A percentile compares a stretch with the other conserved stretches of the same genome.
These are phyloP conservation scores for Sporothrix brunneoviolacea DNA, from an alignment of 2,329 filamentous ascomycete genomes.

Conservation along the genomic window DNA sequence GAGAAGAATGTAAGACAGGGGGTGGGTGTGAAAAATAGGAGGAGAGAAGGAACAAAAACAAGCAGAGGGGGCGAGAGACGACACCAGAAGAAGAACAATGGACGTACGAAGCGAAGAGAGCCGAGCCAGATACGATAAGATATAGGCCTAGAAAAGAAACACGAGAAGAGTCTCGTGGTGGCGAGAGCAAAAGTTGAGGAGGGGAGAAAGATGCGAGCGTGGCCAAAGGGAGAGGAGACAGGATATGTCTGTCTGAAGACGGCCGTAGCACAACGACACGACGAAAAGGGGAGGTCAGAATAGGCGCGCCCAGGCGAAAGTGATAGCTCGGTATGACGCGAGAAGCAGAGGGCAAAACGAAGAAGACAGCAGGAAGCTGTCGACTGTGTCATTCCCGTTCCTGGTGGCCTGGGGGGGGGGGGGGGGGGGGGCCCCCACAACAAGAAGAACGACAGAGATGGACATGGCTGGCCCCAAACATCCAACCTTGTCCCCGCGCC, in stretches of 20 bases:
- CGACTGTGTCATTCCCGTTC: too few relatives aligned
- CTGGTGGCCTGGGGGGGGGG: too few relatives aligned
- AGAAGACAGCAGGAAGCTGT: too few relatives aligned
- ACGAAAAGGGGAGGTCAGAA: neutral
- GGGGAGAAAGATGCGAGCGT: neutral
- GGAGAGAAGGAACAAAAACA: neutral
- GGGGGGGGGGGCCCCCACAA: too few relatives aligned
- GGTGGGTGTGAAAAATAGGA: neutral
- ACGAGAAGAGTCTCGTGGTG: neutral
- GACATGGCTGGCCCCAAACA: too few relatives aligned
- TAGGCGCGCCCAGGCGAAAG: constrained; percentile 5
- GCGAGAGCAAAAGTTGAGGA: neutral
- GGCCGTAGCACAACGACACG: neutral
- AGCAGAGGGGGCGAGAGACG: too few relatives aligned
- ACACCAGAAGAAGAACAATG: too few relatives aligned
- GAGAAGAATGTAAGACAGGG: neutral
- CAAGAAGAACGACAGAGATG: too few relatives aligned
- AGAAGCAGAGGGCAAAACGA: neutral
- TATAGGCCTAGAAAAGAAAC: neutral
- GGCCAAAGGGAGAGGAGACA: neutral
- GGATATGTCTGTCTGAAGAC: neutral
- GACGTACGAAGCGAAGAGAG: too few relatives aligned
- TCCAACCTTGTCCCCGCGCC: too few relatives aligned
- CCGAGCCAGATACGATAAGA: too few relatives aligned
- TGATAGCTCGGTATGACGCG: neutral